Evolutionary conservation across 306 rosid genomes (phyloP).

Genomic region (Mucuna pruriens): DNA sequence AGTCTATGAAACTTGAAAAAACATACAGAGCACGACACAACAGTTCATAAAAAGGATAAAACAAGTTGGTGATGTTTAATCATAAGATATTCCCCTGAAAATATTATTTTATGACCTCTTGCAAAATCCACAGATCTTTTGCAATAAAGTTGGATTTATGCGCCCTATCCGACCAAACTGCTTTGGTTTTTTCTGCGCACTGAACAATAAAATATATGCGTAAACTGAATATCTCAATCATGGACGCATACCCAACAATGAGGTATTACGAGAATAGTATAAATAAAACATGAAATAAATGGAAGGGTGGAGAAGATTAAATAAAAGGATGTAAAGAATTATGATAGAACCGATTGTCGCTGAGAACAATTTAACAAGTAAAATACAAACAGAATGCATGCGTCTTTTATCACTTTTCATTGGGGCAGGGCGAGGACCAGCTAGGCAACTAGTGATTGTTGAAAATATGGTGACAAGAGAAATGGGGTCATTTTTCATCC

Average conservation of each 20-base stretch:
- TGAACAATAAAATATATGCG: neutral
- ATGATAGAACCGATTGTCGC: neutral
- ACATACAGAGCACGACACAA: neutral
- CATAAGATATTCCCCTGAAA: neutral
- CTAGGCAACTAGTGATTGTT: neutral
- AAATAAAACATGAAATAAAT: neutral
- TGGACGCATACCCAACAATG: conserved; percentile 19
- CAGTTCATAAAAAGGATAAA: neutral
- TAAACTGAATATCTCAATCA: conserved; percentile 3
- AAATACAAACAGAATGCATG: neutral
- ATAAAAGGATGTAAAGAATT: neutral
- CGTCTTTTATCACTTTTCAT: neutral
- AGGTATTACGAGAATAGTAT: neutral
- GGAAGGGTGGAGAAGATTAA: neutral
- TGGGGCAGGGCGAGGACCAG: neutral
- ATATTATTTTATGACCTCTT: neutral
- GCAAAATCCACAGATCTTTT: neutral
- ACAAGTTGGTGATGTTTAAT: neutral
- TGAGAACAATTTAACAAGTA: neutral
- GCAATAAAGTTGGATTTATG: conserved; percentile 3
- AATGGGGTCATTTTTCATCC: conserved; percentile 7
- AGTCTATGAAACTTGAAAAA: neutral
- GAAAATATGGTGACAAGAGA: neutral
- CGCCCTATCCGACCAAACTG: conserved; percentile 8
- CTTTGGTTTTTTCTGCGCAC: conserved; percentile 26